Evolutionary conservation across 495 filamentous ascomycete genomes (phyloP), one percentile per base, ranked within the genome.

Genomic region (Cudoniella acicularis): DNA sequence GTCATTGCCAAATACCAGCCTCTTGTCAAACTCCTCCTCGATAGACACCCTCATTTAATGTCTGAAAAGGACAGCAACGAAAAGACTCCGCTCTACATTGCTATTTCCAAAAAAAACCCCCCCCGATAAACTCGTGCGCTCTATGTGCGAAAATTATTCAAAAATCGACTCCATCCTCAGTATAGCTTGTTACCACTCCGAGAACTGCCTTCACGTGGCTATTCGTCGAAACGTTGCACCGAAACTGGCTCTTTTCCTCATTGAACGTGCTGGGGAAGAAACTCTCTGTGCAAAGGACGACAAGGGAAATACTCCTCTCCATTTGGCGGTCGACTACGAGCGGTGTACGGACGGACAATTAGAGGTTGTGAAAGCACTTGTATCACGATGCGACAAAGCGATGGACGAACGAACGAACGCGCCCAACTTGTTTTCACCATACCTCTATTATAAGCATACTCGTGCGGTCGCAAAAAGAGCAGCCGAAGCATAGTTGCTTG

Each of bases 241-340:
- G n/a, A 63, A 64, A n/a, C 62, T 62, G 11, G 26, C 64, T 27
- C 64, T 64, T 26, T 58, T 45, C 21, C 54, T 70, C 18, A 64
- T 70, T n/a, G 48, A 59, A 10, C 54, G 46, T 17, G 64, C 64
- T 3, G 27, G 54, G 1, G 43, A 59, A 16, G 52, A 63, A 41
- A 69, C 64, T 16, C 40, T 71, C 18, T 43, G 52, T n/a, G 65
- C 65, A 24, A 49, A 62, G 22, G 65, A 71, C 18, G 56, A 56
- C 8, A 53, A 60, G 20, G 69, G 67, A 1, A 57, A 64, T 48
- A 70, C 69, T 8, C 64, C 65, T 2, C 61, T 71, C 4, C 69
- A 71, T 50, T 53, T 63, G 10, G 67, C 69, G 4, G 69, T 71
- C 23, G 63, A 69, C 36, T 69, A 64, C 17, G 57, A 64, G 13